Percentiles rank a stretch among this genome's conserved stretches.
phyloP scores from a whole-genome alignment of 305 asterid genomes.

The Striga hermonthica region DNA sequence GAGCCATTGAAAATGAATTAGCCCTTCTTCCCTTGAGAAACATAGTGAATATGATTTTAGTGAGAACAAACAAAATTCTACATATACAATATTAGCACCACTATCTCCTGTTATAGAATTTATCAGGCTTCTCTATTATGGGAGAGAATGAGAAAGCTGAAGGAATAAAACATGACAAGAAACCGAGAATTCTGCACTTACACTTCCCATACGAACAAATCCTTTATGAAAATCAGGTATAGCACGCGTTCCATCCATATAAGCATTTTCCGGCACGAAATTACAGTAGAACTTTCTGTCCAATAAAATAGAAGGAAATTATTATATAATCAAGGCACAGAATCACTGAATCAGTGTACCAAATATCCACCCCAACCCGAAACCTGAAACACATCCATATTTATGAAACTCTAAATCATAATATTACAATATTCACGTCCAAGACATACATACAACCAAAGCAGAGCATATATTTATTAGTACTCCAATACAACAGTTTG shows the following conservation, averaged over 20 bases:
- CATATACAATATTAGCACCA: neutral
- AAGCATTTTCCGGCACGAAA: conserved; percentile 95
- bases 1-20: conserved; percentile 85
- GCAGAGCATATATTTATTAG: neutral
- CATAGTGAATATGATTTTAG: conserved; percentile 22
- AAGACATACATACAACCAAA: neutral
- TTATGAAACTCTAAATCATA: neutral
- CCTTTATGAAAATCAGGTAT: conserved; percentile 94
- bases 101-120: conserved; percentile 4
- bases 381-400: neutral
- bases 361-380: too few relatives aligned
- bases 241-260: conserved; percentile 71
- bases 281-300: conserved; percentile 69
- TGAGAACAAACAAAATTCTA: conserved; percentile 13
- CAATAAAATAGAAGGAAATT: conserved; percentile 26
- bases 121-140: too few relatives aligned
- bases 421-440: neutral
- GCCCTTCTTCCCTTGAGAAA: conserved; percentile 86
- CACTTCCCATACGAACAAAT: conserved; percentile 89
- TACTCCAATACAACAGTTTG: neutral
- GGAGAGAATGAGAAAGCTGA: too few relatives aligned
- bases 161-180: neutral
- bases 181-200: conserved; percentile 34
- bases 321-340: conserved; percentile 8
- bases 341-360: neutral